Base-by-base conservation (phyloP, 208 protist species). In the Plasmodiophora brassicae region DNA sequence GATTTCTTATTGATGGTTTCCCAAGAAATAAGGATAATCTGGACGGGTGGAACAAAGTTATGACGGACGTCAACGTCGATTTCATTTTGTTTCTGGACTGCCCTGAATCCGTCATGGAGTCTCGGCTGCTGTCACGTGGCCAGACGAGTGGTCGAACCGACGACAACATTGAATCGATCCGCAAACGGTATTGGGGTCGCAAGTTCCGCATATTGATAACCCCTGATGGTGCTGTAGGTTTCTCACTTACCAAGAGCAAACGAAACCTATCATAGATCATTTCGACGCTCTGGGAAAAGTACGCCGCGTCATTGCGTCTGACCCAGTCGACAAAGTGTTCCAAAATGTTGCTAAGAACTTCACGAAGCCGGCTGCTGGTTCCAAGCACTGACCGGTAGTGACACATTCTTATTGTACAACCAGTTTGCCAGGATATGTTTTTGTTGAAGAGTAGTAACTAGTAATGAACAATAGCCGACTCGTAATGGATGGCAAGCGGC, bases 121-220 rank as follows among this genome's bases (percentile, higher is more conserved):
- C 65, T 38, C 88, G 94, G 36, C 78, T 94, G 14, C 41, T 95
- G 28, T 84, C 91, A 36, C 89, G 94, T n/a, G 92, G 91, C 20
- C 25, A 93, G 54, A 95, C 93, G 5, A 92, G 88, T 85, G 93
- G 92, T 0, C 83, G 94, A 1, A 45, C 84, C 45, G 94, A 95
- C 85, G 94, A 95, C 91, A 95, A 95, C 91, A 45, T 91, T 43
- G 93, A 95, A 43, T 89, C 92, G 10, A 93, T 94, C 60, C 71
- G 60, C 1, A 95, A 95, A 89, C 87, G 94, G 8, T 93, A 90
- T 83, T 25, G 1, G 5, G 91, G 89, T 0, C 93, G 45, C 54
- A 87, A 46, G 32, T 44, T 32, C 5, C n/a, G 65, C 1, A 50
- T 85, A 36, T 35, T 22, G 8, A 22, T 85, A 25, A 53, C 10